Evolutionary conservation across 2,329 filamentous ascomycete genomes (phyloP).

Genomic region (Aspergillus brasiliensis): DNA sequence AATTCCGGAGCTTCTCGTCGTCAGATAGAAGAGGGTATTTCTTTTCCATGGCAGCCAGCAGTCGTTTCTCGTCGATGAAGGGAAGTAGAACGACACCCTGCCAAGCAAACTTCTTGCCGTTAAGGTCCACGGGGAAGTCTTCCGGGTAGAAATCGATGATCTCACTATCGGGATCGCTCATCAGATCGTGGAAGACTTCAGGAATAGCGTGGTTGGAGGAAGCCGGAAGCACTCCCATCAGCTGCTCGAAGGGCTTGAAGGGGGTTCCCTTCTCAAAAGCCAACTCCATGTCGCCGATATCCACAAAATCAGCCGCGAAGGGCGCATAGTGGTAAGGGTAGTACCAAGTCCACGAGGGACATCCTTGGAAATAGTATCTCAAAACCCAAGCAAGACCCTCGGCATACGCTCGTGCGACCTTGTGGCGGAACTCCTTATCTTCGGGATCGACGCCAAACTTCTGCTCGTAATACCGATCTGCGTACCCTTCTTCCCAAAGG

Average conservation of each 20-base stretch:
- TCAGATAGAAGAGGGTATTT: constrained; percentile 78
- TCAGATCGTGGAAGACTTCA: constrained; percentile 82
- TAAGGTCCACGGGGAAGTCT: constrained; percentile 89
- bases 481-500: constrained; percentile 94
- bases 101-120: constrained; percentile 98
- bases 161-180: constrained; percentile 82
- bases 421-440: constrained; percentile 81
- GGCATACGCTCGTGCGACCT: constrained; percentile 88
- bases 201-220: constrained; percentile 91
- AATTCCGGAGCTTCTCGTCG: constrained; percentile 78
- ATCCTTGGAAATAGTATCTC: constrained; percentile 96
- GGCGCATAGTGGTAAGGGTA: constrained; percentile 98
- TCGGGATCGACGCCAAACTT: constrained; percentile 85
- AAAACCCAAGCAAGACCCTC: constrained; percentile 95
- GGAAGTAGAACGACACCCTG: constrained; percentile 91
- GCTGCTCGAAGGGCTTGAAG: constrained; percentile 91
- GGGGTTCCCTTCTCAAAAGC: constrained; percentile 80
- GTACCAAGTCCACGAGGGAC: constrained; percentile 98
- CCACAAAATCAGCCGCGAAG: constrained; percentile 91
- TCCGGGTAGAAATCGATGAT: constrained; percentile 98
- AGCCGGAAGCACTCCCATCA: constrained; percentile 96
- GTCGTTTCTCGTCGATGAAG: constrained; percentile 89
- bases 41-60: constrained; percentile 78
- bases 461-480: constrained; percentile 93
- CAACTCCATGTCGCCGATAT: constrained; percentile 76